Conservation (phyloP, 2,329 filamentous ascomycete genomes). For the Ceratocystis papillata region DNA sequence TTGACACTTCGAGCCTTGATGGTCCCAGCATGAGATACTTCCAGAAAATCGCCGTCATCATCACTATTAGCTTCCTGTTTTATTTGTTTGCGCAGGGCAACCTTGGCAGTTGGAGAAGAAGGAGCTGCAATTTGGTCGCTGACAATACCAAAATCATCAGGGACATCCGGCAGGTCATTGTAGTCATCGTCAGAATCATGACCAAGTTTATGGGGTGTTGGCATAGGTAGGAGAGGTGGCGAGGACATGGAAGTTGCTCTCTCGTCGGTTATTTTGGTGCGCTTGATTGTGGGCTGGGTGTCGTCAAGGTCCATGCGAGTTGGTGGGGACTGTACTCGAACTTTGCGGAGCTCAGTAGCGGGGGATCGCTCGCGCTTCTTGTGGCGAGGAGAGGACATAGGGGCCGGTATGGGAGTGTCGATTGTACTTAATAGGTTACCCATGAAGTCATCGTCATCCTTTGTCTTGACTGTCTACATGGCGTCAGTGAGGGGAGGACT, state of each 20-base stretch:
- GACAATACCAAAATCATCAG: slow-evolving; percentile 60
- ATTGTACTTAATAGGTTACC: slow-evolving; percentile 76
- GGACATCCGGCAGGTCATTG: slow-evolving; percentile 43
- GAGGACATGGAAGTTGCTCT: slow-evolving; percentile 36
- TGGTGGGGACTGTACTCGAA: slow-evolving; percentile 68
- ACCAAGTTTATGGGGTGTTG: slow-evolving; percentile 34
- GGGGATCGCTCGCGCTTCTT: slow-evolving; percentile 54
- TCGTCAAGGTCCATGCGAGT: slow-evolving; percentile 35
- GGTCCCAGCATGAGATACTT: slow-evolving; percentile 66
- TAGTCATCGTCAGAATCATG: slow-evolving; percentile 48
- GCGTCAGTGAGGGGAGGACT: slow-evolving; percentile 19
- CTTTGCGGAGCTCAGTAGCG: slow-evolving; percentile 61
- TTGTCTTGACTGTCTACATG: slow-evolving; percentile 58
- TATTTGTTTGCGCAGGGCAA: slow-evolving; percentile 55
- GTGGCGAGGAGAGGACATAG: slow-evolving; percentile 40
- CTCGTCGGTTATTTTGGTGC: slow-evolving; percentile 42
- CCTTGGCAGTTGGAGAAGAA: slow-evolving; percentile 77
- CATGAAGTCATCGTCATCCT: slow-evolving; percentile 83
- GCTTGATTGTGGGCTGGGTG: slow-evolving; percentile 45
- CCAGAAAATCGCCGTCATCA: slow-evolving; percentile 74
- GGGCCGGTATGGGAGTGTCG: slow-evolving; percentile 56
- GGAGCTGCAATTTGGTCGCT: slow-evolving; percentile 60
- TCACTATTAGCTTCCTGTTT: slow-evolving; percentile 54
- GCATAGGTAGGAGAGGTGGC: slow-evolving; percentile 31
- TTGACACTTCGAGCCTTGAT: slow-evolving; percentile 66